Percentiles rank a stretch among this genome's conserved stretches.
phyloP scores from a whole-genome alignment of 352 stramenopile species.

The Thraustochytrium striatum region DNA sequence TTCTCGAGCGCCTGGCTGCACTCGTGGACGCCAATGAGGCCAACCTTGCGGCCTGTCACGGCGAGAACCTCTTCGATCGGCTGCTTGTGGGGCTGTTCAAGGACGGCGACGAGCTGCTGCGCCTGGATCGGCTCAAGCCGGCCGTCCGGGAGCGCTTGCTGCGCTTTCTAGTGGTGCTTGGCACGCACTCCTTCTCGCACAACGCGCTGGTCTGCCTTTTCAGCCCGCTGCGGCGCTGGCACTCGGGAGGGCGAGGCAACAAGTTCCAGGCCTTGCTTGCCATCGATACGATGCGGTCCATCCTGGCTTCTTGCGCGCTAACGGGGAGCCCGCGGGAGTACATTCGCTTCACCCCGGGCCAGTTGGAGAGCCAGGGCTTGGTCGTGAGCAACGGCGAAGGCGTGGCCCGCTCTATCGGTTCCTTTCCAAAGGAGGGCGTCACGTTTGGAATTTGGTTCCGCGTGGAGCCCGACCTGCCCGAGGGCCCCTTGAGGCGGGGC shows the following conservation, averaged over 20 bases:
- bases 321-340: neutral
- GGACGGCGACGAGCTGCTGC: neutral
- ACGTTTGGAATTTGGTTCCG: slow-evolving; percentile 43
- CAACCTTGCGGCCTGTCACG: neutral
- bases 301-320: neutral
- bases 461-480: neutral
- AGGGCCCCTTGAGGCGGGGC: too few relatives aligned
- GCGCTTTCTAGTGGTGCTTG: slow-evolving; percentile 13
- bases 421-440: slow-evolving; percentile 1
- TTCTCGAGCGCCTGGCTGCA: slow-evolving; percentile 5
- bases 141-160: neutral
- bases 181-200: slow-evolving; percentile 38
- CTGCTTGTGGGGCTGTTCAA: neutral
- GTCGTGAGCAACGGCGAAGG: neutral
- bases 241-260: neutral
- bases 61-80: neutral
- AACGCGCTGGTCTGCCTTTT: neutral
- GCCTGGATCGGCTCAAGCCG: neutral
- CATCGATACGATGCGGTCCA: slow-evolving; percentile 18
- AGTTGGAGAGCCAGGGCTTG: neutral
- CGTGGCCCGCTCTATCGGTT: neutral
- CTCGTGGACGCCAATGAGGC: slow-evolving; percentile 2
- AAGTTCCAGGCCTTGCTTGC: slow-evolving; percentile 7
- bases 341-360: neutral
- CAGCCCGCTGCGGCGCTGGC: neutral